Evolutionary conservation across 1,139 yeast genomes (phyloP).

Genomic region (Diutina rugosa): DNA sequence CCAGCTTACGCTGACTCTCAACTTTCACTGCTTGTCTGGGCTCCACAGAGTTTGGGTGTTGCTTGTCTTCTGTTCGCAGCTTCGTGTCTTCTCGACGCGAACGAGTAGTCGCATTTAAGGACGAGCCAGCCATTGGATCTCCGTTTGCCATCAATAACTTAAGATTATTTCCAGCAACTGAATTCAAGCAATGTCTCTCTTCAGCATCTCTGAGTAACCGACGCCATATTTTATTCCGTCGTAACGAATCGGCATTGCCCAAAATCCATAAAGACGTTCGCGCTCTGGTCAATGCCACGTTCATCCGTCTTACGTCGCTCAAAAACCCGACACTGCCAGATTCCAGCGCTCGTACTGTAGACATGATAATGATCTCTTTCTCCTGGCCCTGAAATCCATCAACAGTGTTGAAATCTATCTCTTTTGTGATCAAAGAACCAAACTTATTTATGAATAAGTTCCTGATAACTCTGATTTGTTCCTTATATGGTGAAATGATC

Average conservation of each 20-base stretch:
- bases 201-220: slow-evolving; percentile 53
- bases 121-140: background rate
- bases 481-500: slow-evolving; percentile 88
- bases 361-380: slow-evolving; percentile 82
- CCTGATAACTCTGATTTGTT: slow-evolving; percentile 56
- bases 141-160: background rate
- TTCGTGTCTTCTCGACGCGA: background rate
- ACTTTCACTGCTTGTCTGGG: background rate
- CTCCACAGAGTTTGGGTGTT: background rate
- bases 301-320: slow-evolving; percentile 86
- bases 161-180: slow-evolving; percentile 11
- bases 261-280: slow-evolving; percentile 84
- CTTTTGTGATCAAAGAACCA: slow-evolving; percentile 51
- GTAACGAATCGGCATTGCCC: slow-evolving; percentile 60
- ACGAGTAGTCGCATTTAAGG: background rate
- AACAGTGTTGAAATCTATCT: slow-evolving; percentile 83
- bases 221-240: slow-evolving; percentile 56
- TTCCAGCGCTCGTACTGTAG: slow-evolving; percentile 84
- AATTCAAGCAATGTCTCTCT: slow-evolving; percentile 22
- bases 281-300: slow-evolving; percentile 92
- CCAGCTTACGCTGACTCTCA: background rate
- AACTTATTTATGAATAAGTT: slow-evolving; percentile 41
- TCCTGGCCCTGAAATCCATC: slow-evolving; percentile 99
- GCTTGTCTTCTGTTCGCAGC: background rate
- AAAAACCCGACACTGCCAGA: slow-evolving; percentile 70